Conservation (phyloP, 1,139 yeast genomes). For the Yamadazyma membranifaciens region DNA sequence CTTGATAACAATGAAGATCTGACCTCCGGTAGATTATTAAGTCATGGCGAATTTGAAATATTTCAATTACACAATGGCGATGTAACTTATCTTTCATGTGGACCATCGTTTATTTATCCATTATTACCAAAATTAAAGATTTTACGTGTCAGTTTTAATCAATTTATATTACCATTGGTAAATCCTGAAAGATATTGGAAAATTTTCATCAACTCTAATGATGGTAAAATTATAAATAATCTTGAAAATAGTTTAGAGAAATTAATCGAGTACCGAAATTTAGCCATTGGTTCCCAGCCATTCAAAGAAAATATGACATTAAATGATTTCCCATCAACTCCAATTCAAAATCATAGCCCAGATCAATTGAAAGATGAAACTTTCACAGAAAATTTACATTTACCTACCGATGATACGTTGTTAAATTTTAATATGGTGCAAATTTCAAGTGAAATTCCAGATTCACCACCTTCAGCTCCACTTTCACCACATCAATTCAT, state of each 20-base stretch:
- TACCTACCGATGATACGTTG: constrained; percentile 3
- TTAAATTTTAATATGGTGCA: constrained; percentile 14
- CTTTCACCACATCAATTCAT: constrained; percentile 32
- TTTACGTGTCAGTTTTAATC: constrained; percentile 49
- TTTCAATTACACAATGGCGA: constrained; percentile 64
- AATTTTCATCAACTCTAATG: constrained; percentile 45
- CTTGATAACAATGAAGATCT: constrained; percentile 17
- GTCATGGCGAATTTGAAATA: constrained; percentile 63
- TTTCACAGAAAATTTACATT: constrained; percentile 1
- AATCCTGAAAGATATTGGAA: constrained; percentile 77
- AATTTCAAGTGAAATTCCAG: constrained; percentile 32
- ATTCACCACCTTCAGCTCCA: constrained; percentile 49
- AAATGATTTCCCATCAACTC: background rate
- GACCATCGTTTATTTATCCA: constrained; percentile 58
- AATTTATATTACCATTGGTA: constrained; percentile 62
- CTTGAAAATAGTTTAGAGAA: constrained; percentile 39
- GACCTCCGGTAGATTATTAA: constrained; percentile 47
- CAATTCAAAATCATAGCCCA: background rate
- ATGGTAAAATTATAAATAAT: constrained; percentile 26
- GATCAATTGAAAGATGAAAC: background rate
- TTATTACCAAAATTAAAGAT: constrained; percentile 60
- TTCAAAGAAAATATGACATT: constrained; percentile 3
- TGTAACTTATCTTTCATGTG: constrained; percentile 62
- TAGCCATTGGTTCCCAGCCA: constrained; percentile 20
- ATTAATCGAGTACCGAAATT: constrained; percentile 47